phyloP scores from a whole-genome alignment of 106 monocot genomes.

The Dioscorea dumetorum region DNA sequence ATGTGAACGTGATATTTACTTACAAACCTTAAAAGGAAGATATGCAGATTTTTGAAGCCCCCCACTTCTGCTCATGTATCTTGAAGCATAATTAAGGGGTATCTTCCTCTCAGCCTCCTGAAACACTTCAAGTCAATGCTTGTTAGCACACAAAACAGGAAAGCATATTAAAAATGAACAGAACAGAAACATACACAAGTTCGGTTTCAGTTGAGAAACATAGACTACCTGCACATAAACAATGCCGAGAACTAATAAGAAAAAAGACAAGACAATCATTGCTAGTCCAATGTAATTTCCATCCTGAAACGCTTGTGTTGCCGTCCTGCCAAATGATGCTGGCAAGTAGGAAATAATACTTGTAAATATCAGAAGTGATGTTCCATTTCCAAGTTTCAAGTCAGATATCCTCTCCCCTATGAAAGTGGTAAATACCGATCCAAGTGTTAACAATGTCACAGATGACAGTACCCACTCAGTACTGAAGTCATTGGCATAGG shows the following conservation, averaged over 20 bases:
- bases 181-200: too few species aligned
- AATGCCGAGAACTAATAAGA: conserved; percentile 84
- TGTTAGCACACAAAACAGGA: conserved; percentile 11
- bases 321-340: conserved; percentile 90
- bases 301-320: conserved; percentile 87
- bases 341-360: conserved; percentile 97
- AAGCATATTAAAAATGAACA: neutral
- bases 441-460: conserved; percentile 75
- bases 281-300: conserved; percentile 88
- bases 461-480: conserved; percentile 85
- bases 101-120: conserved; percentile 99
- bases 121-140: conserved; percentile 29
- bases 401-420: conserved; percentile 97
- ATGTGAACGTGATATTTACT: neutral
- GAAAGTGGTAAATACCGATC: conserved; percentile 90
- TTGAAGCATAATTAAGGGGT: conserved; percentile 99
- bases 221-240: conserved; percentile 94
- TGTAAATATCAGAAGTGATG: conserved; percentile 96
- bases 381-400: conserved; percentile 98
- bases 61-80: conserved; percentile 77
- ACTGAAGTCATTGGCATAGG: conserved; percentile 89
- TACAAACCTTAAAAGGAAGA: conserved; percentile 92
- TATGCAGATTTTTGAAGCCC: conserved; percentile 92
- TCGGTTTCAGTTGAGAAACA: neutral
- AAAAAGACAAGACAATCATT: conserved; percentile 65